Percentiles rank a stretch among this genome's conserved stretches.
Evolutionary conservation across 805 yeast species (phyloP).

Genomic region (Teunomyces pallodes): DNA sequence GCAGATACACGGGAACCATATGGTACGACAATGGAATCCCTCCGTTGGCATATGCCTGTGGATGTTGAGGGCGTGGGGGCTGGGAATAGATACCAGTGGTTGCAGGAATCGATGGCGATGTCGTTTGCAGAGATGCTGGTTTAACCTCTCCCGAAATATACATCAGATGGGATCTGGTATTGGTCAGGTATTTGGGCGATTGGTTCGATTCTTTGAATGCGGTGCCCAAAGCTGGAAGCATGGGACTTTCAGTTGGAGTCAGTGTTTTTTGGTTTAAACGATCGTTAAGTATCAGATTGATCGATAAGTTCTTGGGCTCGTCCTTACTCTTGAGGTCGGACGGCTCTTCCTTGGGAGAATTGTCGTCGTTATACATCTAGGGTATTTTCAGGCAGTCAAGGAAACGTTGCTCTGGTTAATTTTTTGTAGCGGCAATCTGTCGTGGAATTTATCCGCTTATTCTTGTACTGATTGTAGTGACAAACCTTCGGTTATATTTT

Average conservation of each 20-base stretch:
- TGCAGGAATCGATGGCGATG: background rate
- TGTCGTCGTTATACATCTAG: background rate
- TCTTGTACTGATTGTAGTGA: background rate
- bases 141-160: background rate
- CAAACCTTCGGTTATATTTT: background rate
- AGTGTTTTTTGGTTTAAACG: background rate
- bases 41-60: background rate
- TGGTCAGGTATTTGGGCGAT: background rate
- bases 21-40: background rate
- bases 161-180: background rate
- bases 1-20: slow-evolving; percentile 1
- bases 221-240: background rate
- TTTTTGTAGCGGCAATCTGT: background rate
- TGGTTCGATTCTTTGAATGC: background rate
- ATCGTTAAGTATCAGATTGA: slow-evolving; percentile 8
- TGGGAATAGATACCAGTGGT: background rate
- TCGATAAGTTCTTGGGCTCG: slow-evolving; percentile 8
- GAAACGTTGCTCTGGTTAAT: background rate
- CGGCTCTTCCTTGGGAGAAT: slow-evolving; percentile 1
- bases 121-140: background rate
- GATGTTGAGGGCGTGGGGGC: background rate
- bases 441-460: background rate
- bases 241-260: background rate
- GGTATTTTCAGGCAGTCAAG: background rate
- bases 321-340: background rate